A percentile compares a stretch with the other conserved stretches of the same genome.
Conservation (phyloP, 805 yeast species). For the Candida ulmi region DNA sequence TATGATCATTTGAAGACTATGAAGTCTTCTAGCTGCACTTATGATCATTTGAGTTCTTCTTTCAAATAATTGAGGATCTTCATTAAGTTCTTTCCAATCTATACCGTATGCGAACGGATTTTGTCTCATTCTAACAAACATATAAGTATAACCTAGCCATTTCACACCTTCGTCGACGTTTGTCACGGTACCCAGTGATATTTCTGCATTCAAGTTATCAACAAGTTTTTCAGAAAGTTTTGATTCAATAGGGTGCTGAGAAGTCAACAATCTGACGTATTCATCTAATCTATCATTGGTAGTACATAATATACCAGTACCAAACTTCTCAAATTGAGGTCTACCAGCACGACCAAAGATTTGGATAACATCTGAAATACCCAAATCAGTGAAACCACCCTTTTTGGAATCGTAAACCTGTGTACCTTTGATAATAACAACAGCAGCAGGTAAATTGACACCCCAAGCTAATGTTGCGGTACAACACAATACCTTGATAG, state of each 20-base stretch:
- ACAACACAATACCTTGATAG: constrained; percentile 85
- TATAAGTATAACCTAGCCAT: constrained; percentile 97
- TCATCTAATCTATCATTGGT: constrained; percentile 77
- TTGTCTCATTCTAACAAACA: constrained; percentile 89
- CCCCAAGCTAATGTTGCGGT: constrained; percentile 99
- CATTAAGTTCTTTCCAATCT: constrained; percentile 76
- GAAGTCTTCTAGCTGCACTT: constrained; percentile 78
- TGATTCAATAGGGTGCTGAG: constrained; percentile 96
- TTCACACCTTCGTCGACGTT: constrained; percentile 90
- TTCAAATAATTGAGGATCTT: constrained; percentile 75
- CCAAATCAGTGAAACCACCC: constrained; percentile 92
- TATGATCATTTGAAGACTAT: constrained; percentile 85
- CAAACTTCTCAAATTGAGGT: constrained; percentile 89
- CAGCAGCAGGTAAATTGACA: constrained; percentile 97
- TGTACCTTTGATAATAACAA: constrained; percentile 93
- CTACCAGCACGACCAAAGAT: constrained; percentile 99
- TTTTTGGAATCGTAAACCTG: constrained; percentile 91
- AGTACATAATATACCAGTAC: constrained; percentile 90
- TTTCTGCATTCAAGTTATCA: constrained; percentile 94
- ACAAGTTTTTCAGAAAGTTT: constrained; percentile 69
- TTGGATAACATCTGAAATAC: constrained; percentile 95
- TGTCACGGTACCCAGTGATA: constrained; percentile 91
- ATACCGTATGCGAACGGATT: constrained; percentile 92
- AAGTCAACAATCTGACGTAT: constrained; percentile 81
- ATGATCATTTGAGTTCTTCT: constrained; percentile 72